Evolutionary conservation across 169 alveolate species (phyloP), one percentile per base, ranked within the genome.

Genomic region (Eimeria acervulina): DNA sequence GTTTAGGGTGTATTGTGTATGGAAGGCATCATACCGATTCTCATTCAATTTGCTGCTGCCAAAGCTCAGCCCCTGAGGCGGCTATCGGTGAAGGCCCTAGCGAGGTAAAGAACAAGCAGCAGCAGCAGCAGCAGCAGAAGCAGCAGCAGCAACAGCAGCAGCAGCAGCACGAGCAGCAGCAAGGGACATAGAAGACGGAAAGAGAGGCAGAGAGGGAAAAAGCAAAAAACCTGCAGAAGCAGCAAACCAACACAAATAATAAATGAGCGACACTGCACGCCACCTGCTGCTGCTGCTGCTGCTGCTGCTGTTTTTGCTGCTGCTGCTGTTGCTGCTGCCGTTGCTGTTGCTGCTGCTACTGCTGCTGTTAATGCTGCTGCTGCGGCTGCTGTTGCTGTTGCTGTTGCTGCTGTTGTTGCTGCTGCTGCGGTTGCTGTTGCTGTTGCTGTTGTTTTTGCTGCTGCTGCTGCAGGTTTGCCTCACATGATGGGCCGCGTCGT

Each of bases 341-440:
- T 26, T 2, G 42, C 12, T 12, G 26, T 0, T 68, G 42, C 6
- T 68, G 42, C 42, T 28, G 80, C 36, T 28, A 26, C 42, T 68
- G 44, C 80, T n/a, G 42, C 80, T 68, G 44, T 0, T 26, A n/a
- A 7, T 10, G 8, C 38, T 7, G 80, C 80, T 4, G 87, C 19
- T 38, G 87, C 26, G 8, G 61, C 87, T 38, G 61, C 8, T 76
- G 87, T 28, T 28, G 47, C 47, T 21, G 33, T 5, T 42, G 88
- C 66, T 78, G 88, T 36, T 78, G 88, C 66, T 78, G 52, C 1
- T 83, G 91, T 36, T 83, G 91, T 42, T 83, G 91, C 91, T 68
- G 80, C 59, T 38, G 87, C 19, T 38, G 87, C 26, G 8, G 61
- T 61, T 38, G 61, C 8, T 76, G 87, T 28, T 28, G 47, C 47